Conservation (phyloP, 202 grass and related monocot species). For the Panicum hallii region DNA sequence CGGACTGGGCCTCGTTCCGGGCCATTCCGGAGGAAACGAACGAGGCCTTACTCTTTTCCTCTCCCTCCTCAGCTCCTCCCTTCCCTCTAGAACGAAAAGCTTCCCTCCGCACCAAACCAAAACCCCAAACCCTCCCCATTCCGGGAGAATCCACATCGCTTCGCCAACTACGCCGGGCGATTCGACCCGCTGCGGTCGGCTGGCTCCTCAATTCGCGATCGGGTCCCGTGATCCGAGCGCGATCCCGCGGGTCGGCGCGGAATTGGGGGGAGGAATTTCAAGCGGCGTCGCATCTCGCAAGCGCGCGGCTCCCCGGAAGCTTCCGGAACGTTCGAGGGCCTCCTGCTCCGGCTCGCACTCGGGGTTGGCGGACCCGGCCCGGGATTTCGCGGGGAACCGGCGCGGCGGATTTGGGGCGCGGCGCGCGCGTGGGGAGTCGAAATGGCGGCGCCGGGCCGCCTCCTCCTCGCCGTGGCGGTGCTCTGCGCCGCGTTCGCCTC, state of each 20-base stretch:
- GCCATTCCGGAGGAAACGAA: too few relatives aligned
- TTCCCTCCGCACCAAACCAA: constrained; percentile 35
- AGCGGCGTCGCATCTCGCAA: not conserved
- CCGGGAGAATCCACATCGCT: not conserved
- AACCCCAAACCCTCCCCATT: constrained; percentile 49
- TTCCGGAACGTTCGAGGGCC: constrained; percentile 11
- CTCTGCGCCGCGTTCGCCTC: constrained; percentile 45
- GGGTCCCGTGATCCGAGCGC: constrained; percentile 1
- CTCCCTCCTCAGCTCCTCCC: not conserved
- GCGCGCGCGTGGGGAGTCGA: constrained; percentile 16
- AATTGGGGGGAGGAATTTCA: constrained; percentile 37
- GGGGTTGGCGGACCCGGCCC: not conserved
- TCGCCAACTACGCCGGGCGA: not conserved
- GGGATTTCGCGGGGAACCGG: constrained; percentile 25
- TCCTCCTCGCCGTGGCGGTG: constrained; percentile 46
- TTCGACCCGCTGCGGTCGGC: not conserved
- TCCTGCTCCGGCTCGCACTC: not conserved
- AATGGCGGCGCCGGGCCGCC: constrained; percentile 39
- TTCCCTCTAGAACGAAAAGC: constrained; percentile 32
- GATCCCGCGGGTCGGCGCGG: constrained; percentile 19
- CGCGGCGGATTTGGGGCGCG: not conserved
- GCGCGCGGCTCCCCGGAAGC: constrained; percentile 31
- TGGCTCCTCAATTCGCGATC: not conserved
- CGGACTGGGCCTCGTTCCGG: too few relatives aligned
- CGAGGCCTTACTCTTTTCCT: not conserved